phyloP scores from a whole-genome alignment of 106 monocot genomes.

The Acorus gramineus region DNA sequence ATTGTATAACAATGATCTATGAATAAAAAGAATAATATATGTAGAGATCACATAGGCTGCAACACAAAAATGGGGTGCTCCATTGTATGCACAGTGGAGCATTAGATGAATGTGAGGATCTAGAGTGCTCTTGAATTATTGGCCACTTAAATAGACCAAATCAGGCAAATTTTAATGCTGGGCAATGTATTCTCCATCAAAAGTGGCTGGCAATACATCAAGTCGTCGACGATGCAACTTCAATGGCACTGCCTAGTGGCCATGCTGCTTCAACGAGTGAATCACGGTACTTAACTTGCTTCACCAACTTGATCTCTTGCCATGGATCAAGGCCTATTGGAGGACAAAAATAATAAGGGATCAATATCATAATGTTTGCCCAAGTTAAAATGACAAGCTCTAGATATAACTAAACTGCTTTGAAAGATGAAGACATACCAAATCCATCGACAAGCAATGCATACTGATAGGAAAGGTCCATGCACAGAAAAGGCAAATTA shows the following conservation, averaged over 20 bases:
- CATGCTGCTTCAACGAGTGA: slow-evolving; percentile 79
- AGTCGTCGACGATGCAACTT: slow-evolving; percentile 41
- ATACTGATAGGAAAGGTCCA: slow-evolving; percentile 30
- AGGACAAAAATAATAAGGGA: neutral
- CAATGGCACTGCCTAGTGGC: slow-evolving; percentile 90
- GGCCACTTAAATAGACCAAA: too few species aligned
- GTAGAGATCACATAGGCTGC: too few species aligned
- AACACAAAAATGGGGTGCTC: too few species aligned
- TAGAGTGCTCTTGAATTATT: too few species aligned
- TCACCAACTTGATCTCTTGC: slow-evolving; percentile 88
- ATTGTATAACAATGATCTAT: too few species aligned
- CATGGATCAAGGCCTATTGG: slow-evolving; percentile 43
- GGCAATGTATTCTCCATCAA: too few species aligned
- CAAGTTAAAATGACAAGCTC: neutral
- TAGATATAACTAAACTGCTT: neutral
- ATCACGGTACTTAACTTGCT: slow-evolving; percentile 62
- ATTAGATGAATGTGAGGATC: too few species aligned
- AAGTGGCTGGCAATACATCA: too few species aligned
- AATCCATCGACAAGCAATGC: slow-evolving; percentile 29
- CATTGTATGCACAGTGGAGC: too few species aligned
- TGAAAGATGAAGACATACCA: slow-evolving; percentile 7
- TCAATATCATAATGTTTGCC: too few species aligned
- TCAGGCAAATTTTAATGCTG: too few species aligned
- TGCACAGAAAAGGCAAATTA: slow-evolving; percentile 1
- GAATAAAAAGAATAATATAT: too few species aligned